Base-by-base conservation (phyloP, 2,329 filamentous ascomycete genomes). In the Aciculosporium take region DNA sequence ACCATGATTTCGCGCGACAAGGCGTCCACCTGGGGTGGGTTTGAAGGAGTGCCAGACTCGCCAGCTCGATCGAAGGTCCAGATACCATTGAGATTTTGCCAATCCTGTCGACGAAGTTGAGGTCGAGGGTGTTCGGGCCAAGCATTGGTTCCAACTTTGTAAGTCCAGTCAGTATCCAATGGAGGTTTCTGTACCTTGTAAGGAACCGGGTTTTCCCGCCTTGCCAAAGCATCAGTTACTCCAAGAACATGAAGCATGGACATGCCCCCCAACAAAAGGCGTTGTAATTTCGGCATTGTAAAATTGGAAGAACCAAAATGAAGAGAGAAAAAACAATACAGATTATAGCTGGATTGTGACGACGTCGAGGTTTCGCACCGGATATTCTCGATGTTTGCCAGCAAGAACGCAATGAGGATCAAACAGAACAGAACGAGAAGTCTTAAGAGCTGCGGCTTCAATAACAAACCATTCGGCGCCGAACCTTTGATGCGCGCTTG, bases 71-170 rank as follows among this genome's bases (percentile, higher is more conserved):
- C 61, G 52, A 66, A 76, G 2, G 67, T 69, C 73, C 74, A 77
- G 4, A 77, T 65, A 0, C 74, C 74, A 43, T 77, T 76, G 5
- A 77, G 59, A 34, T 62, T 74, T 53, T 69, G 58, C 73, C 73
- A 78, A 5, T 58, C 50, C 4, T 69, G 59, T 4, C 73, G 68
- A 28, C 65, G 64, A 7, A 77, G 65, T 48, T 70, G 71, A 3
- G 74, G 74, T 0, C 73, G 67, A 8, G 74, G 74, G 47, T 77
- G 66, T 37, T 77, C 69, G 2, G 69, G 69, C 72, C 72, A 75
- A 0, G 72, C 70, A 30, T 68, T 57, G 1, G 61, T 71, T 27
- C 71, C 71, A 17, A 73, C 67, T 5, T 64, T 56, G 41, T 62
- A 55, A 1, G 71, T 75, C 71, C 71, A 75, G 7, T 65, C 60